Conservation (phyloP, 352 stramenopile genomes). For the Globisporangium orthogonon region DNA sequence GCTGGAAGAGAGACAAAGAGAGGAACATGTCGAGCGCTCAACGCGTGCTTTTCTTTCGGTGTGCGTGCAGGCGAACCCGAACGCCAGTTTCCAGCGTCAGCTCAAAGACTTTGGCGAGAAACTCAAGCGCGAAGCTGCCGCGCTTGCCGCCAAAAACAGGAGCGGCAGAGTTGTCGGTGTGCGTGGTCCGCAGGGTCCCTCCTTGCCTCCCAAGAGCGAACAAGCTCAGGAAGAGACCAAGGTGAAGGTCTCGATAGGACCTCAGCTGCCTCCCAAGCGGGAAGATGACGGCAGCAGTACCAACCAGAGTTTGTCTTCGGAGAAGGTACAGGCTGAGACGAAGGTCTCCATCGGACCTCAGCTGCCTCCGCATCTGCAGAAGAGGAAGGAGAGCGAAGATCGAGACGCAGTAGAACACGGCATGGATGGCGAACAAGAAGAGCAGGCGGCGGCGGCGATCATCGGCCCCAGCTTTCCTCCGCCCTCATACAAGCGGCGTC, state of each 20-base stretch:
- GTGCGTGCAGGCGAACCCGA: slow-evolving; percentile 41
- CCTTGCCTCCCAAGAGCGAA: slow-evolving; percentile 3
- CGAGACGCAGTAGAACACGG: slow-evolving; percentile 1
- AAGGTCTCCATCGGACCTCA: slow-evolving; percentile 46
- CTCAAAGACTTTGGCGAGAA: slow-evolving; percentile 48
- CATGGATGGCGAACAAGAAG: neutral
- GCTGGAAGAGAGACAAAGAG: neutral
- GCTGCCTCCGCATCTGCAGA: slow-evolving; percentile 28
- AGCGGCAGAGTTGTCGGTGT: neutral
- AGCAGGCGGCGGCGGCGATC: neutral
- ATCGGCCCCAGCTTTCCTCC: slow-evolving; percentile 11
- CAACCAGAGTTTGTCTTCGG: neutral
- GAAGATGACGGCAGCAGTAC: neutral
- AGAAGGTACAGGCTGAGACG: neutral
- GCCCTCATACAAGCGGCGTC: slow-evolving; percentile 4
- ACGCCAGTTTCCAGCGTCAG: slow-evolving; percentile 62
- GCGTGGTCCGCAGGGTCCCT: slow-evolving; percentile 11
- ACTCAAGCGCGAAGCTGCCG: slow-evolving; percentile 21
- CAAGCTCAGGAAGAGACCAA: neutral
- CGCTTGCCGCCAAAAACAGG: slow-evolving; percentile 5
- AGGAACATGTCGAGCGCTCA: neutral
- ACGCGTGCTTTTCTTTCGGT: neutral
- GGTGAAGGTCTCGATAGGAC: neutral
- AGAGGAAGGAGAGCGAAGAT: slow-evolving; percentile 6
- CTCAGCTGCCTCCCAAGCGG: neutral